Base-by-base conservation (phyloP, 768 basidiomycete genomes). In the Gymnopilus junonius region DNA sequence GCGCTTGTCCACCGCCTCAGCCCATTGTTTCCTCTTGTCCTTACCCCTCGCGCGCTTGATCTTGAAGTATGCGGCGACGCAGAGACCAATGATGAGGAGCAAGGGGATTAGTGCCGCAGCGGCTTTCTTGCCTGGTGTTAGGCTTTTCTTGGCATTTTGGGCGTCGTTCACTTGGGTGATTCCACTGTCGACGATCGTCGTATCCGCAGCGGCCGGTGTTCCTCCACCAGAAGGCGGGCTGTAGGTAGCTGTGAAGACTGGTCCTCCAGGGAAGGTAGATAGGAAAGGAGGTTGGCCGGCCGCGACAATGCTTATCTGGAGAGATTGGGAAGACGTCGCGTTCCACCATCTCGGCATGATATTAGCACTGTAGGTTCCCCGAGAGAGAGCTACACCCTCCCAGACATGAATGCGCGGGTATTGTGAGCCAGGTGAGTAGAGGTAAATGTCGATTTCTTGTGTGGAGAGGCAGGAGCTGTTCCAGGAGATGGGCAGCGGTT, bases 281-380 rank as follows among this genome's bases (percentile, higher is more conserved):
- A 84, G 71, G 79, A 87, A 89, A 3, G 82, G 74, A 2, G 84
- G 82, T 5, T 78, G 63, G 23, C 83, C 84, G 7, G 80, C 67
- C 1, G 82, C 67, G 43, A 92, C 79, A 68, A 93, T 88, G 50
- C 77, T 74, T 60, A 93, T 70, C 69, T 92, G 88, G 17, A 93
- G 82, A 1, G 71, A 69, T 35, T 82, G 73, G 0, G 77, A 70
- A 1, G 77, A 43, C 5, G 87, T 83, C 0, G 83, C 70, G 61
- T 91, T 87, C 90, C 90, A 94, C 91, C 91, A 93, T 20, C 81
- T 77, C 1, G 91, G 87, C 59, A 84, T 71, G 43, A 93, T 72
- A 17, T 70, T 72, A 2, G 85, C 77, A 43, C 79, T 71, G 71
- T 86, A 87, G 37, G 73, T 75, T 25, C 88, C 90, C 4, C 76